A percentile compares a stretch with the other conserved stretches of the same genome.
These are phyloP conservation scores for Isatis tinctoria DNA, from an alignment of 345 rosid species.

Conservation along the genomic window DNA sequence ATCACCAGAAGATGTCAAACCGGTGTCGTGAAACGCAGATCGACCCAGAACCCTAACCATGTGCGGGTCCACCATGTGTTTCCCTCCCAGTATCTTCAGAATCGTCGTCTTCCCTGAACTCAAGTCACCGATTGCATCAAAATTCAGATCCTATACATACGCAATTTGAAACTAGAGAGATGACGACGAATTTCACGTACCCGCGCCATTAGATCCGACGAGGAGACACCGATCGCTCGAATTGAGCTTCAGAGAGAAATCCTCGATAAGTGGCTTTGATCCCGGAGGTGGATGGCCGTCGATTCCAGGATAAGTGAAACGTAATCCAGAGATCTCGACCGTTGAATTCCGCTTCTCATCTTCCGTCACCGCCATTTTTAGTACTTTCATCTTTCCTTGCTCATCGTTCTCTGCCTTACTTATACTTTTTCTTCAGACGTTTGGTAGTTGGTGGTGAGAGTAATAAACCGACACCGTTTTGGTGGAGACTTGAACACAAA, in stretches of 20 bases:
- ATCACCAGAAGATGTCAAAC: slow-evolving; percentile 79
- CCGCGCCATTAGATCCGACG: slow-evolving; percentile 98
- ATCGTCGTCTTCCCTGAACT: slow-evolving; percentile 79
- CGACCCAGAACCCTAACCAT: slow-evolving; percentile 88
- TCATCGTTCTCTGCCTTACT: background rate
- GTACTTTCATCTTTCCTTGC: background rate
- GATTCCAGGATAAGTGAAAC: slow-evolving; percentile 93
- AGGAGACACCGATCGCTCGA: slow-evolving; percentile 85
- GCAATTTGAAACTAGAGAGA: background rate
- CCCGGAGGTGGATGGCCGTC: slow-evolving; percentile 95
- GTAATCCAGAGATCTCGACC: slow-evolving; percentile 69
- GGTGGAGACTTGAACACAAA: background rate
- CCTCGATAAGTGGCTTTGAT: slow-evolving; percentile 68
- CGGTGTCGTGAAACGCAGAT: slow-evolving; percentile 92
- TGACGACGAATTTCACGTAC: slow-evolving; percentile 26
- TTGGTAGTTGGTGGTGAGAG: slow-evolving; percentile 20
- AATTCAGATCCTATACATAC: background rate
- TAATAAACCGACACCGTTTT: slow-evolving; percentile 19
- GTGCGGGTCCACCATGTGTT: slow-evolving; percentile 92
- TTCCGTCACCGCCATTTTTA: slow-evolving; percentile 34
- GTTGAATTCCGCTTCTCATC: slow-evolving; percentile 36
- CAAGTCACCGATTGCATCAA: too few relatives aligned
- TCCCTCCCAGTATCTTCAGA: slow-evolving; percentile 90
- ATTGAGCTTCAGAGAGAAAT: slow-evolving; percentile 53
- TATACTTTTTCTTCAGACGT: slow-evolving; percentile 25